phyloP scores from a whole-genome alignment of 2,329 filamentous ascomycete genomes.

The Aspergillus chevalieri region DNA sequence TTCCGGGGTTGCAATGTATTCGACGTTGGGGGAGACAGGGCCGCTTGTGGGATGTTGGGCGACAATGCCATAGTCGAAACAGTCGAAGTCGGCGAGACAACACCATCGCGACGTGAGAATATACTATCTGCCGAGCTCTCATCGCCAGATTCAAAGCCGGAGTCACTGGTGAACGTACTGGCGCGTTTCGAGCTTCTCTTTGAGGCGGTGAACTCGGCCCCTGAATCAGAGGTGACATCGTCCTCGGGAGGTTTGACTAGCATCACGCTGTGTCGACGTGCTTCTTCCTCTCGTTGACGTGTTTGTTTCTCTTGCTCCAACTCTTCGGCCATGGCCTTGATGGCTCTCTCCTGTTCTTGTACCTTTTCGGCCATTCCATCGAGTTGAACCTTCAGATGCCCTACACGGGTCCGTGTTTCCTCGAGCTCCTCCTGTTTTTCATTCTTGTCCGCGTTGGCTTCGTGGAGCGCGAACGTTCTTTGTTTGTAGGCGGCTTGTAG shows the following conservation, averaged over 20 bases:
- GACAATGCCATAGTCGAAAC: constrained; percentile 34
- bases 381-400: constrained; percentile 55
- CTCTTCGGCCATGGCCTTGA: constrained; percentile 46
- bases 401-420: constrained; percentile 52
- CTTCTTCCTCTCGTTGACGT: constrained; percentile 35
- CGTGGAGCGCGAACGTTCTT: constrained; percentile 45
- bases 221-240: constrained; percentile 26
- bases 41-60: constrained; percentile 30
- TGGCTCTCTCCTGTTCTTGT: constrained; percentile 51
- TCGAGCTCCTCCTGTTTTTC: constrained; percentile 57
- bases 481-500: constrained; percentile 54
- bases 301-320: constrained; percentile 40
- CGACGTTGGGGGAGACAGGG: constrained; percentile 25
- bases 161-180: constrained; percentile 46
- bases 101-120: constrained; percentile 36
- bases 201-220: constrained; percentile 28
- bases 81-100: constrained; percentile 31
- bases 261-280: constrained; percentile 29
- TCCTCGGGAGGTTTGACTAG: constrained; percentile 25
- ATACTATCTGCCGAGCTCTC: constrained; percentile 47
- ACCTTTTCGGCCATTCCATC: constrained; percentile 54
- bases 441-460: constrained; percentile 49
- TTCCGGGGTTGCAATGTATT: constrained; percentile 28
- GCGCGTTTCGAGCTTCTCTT: constrained; percentile 30
- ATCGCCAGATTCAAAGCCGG: constrained; percentile 55